A percentile compares a stretch with the other conserved stretches of the same genome.
phyloP scores from a whole-genome alignment of 2,329 filamentous ascomycete species.

The Venturia asperata region DNA sequence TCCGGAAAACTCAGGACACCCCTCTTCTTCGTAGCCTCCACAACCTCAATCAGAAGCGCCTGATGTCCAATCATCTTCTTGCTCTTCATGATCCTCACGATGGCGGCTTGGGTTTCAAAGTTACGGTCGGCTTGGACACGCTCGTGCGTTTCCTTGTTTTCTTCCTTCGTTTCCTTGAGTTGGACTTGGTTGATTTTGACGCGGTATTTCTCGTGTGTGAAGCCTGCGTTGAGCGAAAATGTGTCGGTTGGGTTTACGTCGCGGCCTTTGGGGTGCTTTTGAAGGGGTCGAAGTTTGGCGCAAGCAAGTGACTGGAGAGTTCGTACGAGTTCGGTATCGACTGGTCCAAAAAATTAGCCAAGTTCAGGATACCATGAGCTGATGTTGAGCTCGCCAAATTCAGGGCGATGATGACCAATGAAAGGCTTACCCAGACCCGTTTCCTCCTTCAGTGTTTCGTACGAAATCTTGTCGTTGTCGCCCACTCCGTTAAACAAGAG shows the following conservation, averaged over 20 bases:
- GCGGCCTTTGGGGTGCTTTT: constrained; percentile 75
- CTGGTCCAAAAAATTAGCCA: constrained; percentile 33
- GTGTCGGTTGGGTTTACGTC: constrained; percentile 74
- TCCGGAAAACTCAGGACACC: constrained; percentile 78
- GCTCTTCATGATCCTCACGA: constrained; percentile 95
- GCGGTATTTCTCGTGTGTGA: constrained; percentile 73
- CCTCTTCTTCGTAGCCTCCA: constrained; percentile 77
- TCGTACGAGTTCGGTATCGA: constrained; percentile 71
- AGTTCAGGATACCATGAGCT: background rate
- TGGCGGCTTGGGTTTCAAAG: constrained; percentile 94
- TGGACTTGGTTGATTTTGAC: constrained; percentile 99
- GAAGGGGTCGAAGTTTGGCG: constrained; percentile 75
- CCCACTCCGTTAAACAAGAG: constrained; percentile 76
- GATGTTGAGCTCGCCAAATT: too few relatives aligned
- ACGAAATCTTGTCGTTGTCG: constrained; percentile 59
- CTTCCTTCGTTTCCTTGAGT: constrained; percentile 88
- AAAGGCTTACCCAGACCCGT: constrained; percentile 59
- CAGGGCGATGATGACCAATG: background rate
- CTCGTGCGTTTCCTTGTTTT: constrained; percentile 91
- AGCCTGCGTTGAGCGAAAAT: constrained; percentile 72
- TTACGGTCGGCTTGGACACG: constrained; percentile 82
- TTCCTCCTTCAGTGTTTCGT: constrained; percentile 64
- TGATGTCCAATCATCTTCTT: constrained; percentile 78
- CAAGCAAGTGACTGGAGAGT: constrained; percentile 94
- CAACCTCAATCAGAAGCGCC: constrained; percentile 87